Conservation (phyloP, 495 filamentous ascomycete genomes). For the Pseudotulostoma volvatum region DNA sequence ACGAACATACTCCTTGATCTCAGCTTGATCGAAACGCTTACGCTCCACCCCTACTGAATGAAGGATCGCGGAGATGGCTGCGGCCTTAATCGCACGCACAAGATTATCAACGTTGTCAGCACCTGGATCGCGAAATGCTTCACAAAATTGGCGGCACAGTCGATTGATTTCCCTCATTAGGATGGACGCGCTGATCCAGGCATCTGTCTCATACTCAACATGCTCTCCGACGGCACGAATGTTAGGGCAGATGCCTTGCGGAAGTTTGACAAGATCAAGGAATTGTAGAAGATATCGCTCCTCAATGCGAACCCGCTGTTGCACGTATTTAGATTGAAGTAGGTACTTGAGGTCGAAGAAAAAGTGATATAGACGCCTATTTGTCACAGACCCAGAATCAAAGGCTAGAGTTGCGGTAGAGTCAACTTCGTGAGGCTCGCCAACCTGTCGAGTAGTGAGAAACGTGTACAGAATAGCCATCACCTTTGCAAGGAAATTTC, state of each 20-base stretch:
- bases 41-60: slow-evolving; percentile 82
- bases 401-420: slow-evolving; percentile 74
- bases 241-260: slow-evolving; percentile 94
- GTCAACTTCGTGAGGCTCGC: slow-evolving; percentile 74
- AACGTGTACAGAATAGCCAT: slow-evolving; percentile 97
- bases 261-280: slow-evolving; percentile 83
- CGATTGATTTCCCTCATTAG: slow-evolving; percentile 90
- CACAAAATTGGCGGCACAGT: slow-evolving; percentile 72
- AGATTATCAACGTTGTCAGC: slow-evolving; percentile 43
- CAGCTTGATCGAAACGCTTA: slow-evolving; percentile 68
- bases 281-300: slow-evolving; percentile 83
- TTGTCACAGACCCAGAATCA: slow-evolving; percentile 83
- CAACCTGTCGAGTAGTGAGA: slow-evolving; percentile 85
- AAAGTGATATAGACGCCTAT: slow-evolving; percentile 90
- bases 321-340: slow-evolving; percentile 70
- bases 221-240: slow-evolving; percentile 82
- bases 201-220: slow-evolving; percentile 94
- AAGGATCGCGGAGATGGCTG: slow-evolving; percentile 61
- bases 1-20: slow-evolving; percentile 66
- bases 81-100: slow-evolving; percentile 53
- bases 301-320: slow-evolving; percentile 63
- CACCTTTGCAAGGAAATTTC: slow-evolving; percentile 91
- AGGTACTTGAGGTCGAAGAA: slow-evolving; percentile 86
- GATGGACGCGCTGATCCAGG: slow-evolving; percentile 91
- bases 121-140: slow-evolving; percentile 58